These are phyloP conservation scores for Malus hybrid DNA, from an alignment of 331 rosid genomes.

Conservation along the genomic window DNA sequence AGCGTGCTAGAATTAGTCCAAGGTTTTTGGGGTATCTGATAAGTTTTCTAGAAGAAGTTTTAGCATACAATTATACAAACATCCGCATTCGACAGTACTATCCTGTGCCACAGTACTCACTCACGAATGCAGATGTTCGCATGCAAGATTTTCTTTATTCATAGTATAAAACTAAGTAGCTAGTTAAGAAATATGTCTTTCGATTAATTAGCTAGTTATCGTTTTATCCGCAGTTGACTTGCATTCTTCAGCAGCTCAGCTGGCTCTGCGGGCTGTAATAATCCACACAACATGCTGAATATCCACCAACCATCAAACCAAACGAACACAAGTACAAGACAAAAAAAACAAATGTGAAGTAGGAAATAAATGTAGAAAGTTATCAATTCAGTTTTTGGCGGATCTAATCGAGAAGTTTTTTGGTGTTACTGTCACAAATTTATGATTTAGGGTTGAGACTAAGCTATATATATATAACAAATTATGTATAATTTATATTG, in stretches of 20 bases:
- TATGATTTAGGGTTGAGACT: too few relatives aligned
- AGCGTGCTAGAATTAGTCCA: not conserved
- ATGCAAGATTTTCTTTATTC: not conserved
- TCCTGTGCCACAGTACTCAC: not conserved
- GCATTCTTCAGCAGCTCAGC: not conserved
- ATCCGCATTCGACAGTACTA: not conserved
- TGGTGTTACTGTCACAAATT: too few relatives aligned
- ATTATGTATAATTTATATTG: too few relatives aligned
- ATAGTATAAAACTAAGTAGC: too few relatives aligned
- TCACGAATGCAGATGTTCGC: not conserved
- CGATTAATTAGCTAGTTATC: not conserved
- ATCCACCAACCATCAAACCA: not conserved
- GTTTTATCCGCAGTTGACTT: conserved; percentile 7
- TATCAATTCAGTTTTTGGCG: not conserved
- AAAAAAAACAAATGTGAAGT: not conserved
- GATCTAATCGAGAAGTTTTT: too few relatives aligned
- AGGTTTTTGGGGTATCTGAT: not conserved
- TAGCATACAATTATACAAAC: not conserved
- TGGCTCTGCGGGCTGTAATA: conserved; percentile 17
- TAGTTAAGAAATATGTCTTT: not conserved
- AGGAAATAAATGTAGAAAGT: not conserved
- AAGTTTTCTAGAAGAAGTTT: too few relatives aligned
- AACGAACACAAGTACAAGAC: not conserved
- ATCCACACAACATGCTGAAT: not conserved
- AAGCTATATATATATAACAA: too few relatives aligned